A percentile compares a stretch with the other conserved stretches of the same genome.
Evolutionary conservation across 2,329 filamentous ascomycete genomes (phyloP).

Genomic region (Penicillium hesseltinei): DNA sequence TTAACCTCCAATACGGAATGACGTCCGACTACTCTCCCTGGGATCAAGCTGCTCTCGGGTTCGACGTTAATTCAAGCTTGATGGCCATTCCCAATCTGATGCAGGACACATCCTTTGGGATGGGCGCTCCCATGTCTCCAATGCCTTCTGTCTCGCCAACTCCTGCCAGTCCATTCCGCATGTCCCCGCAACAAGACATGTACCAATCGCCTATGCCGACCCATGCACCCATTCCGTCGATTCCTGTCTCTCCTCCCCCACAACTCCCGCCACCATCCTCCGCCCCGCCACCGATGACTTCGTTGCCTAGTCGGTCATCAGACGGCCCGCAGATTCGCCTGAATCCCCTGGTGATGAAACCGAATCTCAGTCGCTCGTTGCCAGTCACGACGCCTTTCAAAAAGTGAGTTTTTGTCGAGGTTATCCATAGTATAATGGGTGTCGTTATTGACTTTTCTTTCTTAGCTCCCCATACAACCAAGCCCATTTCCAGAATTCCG

Average conservation of each 20-base stretch:
- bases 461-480: slow-evolving; percentile 46
- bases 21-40: slow-evolving; percentile 39
- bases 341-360: slow-evolving; percentile 43
- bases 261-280: slow-evolving; percentile 24
- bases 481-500: slow-evolving; percentile 47
- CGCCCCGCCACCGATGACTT: slow-evolving; percentile 34
- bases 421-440: no score
- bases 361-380: slow-evolving; percentile 40
- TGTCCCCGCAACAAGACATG: slow-evolving; percentile 36
- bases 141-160: slow-evolving; percentile 30
- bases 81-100: slow-evolving; percentile 44
- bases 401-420: slow-evolving; percentile 33
- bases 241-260: slow-evolving; percentile 30
- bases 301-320: slow-evolving; percentile 33
- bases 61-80: slow-evolving; percentile 41
- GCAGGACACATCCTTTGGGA: slow-evolving; percentile 35
- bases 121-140: slow-evolving; percentile 27
- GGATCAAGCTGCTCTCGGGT: slow-evolving; percentile 38
- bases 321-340: slow-evolving; percentile 43
- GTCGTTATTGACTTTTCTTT: neutral
- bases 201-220: slow-evolving; percentile 34
- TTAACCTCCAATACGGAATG: slow-evolving; percentile 44
- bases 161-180: slow-evolving; percentile 30
- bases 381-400: slow-evolving; percentile 43
- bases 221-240: slow-evolving; percentile 21